Evolutionary conservation across 441 rosid genomes (phyloP).

Genomic region (Manihot esculenta): DNA sequence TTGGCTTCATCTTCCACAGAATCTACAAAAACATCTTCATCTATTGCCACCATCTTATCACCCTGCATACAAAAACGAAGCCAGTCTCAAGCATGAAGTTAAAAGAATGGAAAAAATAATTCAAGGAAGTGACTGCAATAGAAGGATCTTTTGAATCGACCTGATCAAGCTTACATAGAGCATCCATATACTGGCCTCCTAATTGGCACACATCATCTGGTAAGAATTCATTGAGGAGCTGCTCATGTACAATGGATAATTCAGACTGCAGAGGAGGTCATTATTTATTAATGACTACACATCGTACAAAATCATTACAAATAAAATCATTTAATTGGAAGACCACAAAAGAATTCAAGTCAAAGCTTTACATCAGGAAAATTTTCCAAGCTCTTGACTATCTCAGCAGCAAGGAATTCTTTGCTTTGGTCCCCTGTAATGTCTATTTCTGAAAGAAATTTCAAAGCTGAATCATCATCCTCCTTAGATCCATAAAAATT

Average conservation of each 20-base stretch:
- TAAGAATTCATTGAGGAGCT: constrained; percentile 64
- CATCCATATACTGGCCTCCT: constrained; percentile 59
- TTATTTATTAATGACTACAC: constrained; percentile 15
- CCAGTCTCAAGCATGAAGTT: constrained; percentile 9
- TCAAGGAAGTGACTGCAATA: constrained; percentile 25
- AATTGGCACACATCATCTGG: constrained; percentile 85
- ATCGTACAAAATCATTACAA: not conserved
- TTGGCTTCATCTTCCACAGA: constrained; percentile 38
- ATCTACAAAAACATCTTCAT: constrained; percentile 49
- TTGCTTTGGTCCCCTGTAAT: constrained; percentile 53
- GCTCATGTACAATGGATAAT: constrained; percentile 46
- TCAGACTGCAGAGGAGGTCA: constrained; percentile 50
- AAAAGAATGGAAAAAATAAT: constrained; percentile 6
- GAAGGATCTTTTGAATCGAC: constrained; percentile 37
- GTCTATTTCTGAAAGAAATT: constrained; percentile 58
- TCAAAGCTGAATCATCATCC: constrained; percentile 65
- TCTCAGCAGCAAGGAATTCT: constrained; percentile 65
- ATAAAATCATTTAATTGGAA: constrained; percentile 2
- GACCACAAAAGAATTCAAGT: constrained; percentile 16
- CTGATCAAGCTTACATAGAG: constrained; percentile 31
- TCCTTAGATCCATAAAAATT: constrained; percentile 69
- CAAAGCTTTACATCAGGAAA: constrained; percentile 56
- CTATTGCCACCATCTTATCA: constrained; percentile 33
- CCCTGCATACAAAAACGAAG: constrained; percentile 36
- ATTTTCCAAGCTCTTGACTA: constrained; percentile 62